These are phyloP conservation scores for Begonia fuchsioides DNA, from an alignment of 306 rosid genomes.

Conservation along the genomic window DNA sequence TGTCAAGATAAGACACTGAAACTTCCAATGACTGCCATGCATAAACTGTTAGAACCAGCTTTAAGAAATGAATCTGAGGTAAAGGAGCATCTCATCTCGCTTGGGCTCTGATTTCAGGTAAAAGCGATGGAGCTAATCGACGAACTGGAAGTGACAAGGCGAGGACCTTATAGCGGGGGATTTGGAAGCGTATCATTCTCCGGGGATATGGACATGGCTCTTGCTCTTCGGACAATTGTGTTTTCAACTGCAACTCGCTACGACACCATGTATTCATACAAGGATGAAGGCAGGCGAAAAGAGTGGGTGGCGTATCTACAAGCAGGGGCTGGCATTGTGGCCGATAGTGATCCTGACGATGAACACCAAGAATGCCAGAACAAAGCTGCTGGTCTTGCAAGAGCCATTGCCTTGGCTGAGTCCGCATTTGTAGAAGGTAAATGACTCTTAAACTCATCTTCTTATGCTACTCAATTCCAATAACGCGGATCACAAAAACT, in stretches of 20 bases:
- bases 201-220: constrained; percentile 66
- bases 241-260: constrained; percentile 44
- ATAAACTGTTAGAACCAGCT: too few species aligned
- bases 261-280: constrained; percentile 67
- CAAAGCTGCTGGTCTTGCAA: constrained; percentile 87
- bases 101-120: constrained; percentile 32
- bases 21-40: too few species aligned
- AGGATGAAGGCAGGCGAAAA: constrained; percentile 21
- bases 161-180: constrained; percentile 76
- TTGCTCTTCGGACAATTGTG: constrained; percentile 65
- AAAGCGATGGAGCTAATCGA: constrained; percentile 83
- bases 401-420: constrained; percentile 77
- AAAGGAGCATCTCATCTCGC: too few species aligned
- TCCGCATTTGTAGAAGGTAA: constrained; percentile 39
- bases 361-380: constrained; percentile 71
- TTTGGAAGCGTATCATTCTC: constrained; percentile 54
- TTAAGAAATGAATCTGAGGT: too few species aligned
- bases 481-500: too few species aligned
- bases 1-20: too few species aligned
- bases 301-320: constrained; percentile 84
- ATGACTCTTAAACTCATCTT: not conserved
- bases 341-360: constrained; percentile 62
- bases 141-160: constrained; percentile 46
- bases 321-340: constrained; percentile 84
- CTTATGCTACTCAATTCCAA: not conserved